A percentile compares a stretch with the other conserved stretches of the same genome.
Evolutionary conservation across 768 basidiomycete genomes (phyloP).

Genomic region (Gloeostereum incarnatum): DNA sequence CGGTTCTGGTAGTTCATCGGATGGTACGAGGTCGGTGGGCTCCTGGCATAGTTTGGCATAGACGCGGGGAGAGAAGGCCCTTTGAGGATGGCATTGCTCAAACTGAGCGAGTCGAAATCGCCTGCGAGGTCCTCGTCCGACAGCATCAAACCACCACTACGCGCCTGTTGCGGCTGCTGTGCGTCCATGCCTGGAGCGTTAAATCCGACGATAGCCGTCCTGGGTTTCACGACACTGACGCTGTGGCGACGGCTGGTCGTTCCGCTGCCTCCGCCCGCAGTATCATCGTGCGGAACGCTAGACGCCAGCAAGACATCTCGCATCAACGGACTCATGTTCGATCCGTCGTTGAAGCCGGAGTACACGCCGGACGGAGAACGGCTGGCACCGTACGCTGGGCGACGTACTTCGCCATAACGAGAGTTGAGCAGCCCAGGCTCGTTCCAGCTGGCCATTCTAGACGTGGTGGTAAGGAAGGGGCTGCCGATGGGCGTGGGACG

Average conservation of each 20-base stretch:
- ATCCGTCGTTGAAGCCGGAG: constrained; percentile 43
- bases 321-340: constrained; percentile 83
- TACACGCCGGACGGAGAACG: constrained; percentile 39
- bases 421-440: constrained; percentile 43
- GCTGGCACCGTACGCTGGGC: constrained; percentile 38
- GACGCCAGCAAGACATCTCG: constrained; percentile 67
- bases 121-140: constrained; percentile 76
- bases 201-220: constrained; percentile 62
- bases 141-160: constrained; percentile 51
- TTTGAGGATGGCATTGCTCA: constrained; percentile 36
- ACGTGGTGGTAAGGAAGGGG: constrained; percentile 29
- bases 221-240: constrained; percentile 74
- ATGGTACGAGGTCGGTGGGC: constrained; percentile 58
- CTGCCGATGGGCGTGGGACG: constrained; percentile 46
- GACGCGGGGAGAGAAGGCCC: constrained; percentile 65
- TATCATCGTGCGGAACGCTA: constrained; percentile 59
- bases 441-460: constrained; percentile 53
- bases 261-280: constrained; percentile 52
- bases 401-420: constrained; percentile 55
- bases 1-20: constrained; percentile 35
- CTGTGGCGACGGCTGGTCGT: constrained; percentile 82
- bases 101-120: constrained; percentile 53
- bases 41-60: constrained; percentile 60
- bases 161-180: constrained; percentile 23
- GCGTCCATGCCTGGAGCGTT: constrained; percentile 42